Percentiles rank a stretch among this genome's conserved stretches.
Evolutionary conservation across 176 grass and related monocot genomes (phyloP).

Genomic region (Oryza coarctata): DNA sequence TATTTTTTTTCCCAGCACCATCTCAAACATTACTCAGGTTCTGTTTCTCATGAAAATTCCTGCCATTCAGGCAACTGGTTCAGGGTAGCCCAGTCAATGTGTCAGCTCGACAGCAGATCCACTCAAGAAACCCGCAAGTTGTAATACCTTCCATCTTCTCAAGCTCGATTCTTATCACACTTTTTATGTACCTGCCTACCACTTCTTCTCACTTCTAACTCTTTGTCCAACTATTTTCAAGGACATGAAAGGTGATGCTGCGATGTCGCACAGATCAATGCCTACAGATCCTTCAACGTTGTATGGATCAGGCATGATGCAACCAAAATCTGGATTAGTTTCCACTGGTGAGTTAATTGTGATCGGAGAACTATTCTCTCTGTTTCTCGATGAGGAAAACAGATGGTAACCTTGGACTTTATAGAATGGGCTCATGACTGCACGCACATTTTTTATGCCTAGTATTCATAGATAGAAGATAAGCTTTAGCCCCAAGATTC

Average conservation of each 20-base stretch:
- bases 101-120: constrained; percentile 71
- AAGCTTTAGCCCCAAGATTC: background rate
- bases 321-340: constrained; percentile 69
- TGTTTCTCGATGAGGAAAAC: constrained; percentile 5
- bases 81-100: constrained; percentile 57
- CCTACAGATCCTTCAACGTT: constrained; percentile 66
- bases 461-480: background rate
- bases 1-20: background rate
- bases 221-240: constrained; percentile 36
- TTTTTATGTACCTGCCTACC: constrained; percentile 1
- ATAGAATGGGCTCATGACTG: background rate
- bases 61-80: constrained; percentile 51
- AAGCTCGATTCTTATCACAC: constrained; percentile 2
- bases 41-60: constrained; percentile 13
- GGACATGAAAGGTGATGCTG: constrained; percentile 74
- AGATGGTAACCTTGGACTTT: background rate
- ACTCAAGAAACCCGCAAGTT: constrained; percentile 63
- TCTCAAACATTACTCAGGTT: background rate
- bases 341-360: constrained; percentile 54
- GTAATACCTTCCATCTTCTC: constrained; percentile 50
- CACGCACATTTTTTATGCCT: background rate
- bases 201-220: constrained; percentile 10
- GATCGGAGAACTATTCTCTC: constrained; percentile 6
- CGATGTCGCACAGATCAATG: constrained; percentile 65
- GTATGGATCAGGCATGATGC: constrained; percentile 63